Conservation (phyloP, 2,329 filamentous ascomycete genomes). For the Teratosphaeria epicoccoides region DNA sequence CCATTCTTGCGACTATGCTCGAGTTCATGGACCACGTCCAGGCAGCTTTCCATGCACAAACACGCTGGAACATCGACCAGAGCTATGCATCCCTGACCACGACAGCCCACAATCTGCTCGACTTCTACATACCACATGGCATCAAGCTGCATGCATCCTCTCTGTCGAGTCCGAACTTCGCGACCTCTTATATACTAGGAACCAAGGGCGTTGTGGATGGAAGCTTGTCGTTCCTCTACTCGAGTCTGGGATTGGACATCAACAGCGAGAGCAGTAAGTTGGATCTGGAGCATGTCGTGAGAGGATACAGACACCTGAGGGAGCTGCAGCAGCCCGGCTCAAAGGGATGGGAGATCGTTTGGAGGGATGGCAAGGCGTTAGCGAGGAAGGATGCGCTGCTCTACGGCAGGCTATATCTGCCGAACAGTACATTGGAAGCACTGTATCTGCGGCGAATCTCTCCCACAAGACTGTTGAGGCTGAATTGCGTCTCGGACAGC, state of each 20-base stretch:
- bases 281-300: slow-evolving; percentile 64
- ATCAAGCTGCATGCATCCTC: slow-evolving; percentile 81
- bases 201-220: slow-evolving; percentile 87
- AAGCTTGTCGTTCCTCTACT: slow-evolving; percentile 94
- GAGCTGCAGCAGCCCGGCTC: slow-evolving; percentile 42
- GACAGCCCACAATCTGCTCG: slow-evolving; percentile 73
- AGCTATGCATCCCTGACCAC: slow-evolving; percentile 80
- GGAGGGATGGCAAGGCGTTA: slow-evolving; percentile 42
- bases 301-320: slow-evolving; percentile 70
- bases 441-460: slow-evolving; percentile 70
- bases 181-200: slow-evolving; percentile 84
- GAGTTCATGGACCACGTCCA: slow-evolving; percentile 98
- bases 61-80: slow-evolving; percentile 84
- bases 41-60: slow-evolving; percentile 75
- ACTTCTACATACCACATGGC: slow-evolving; percentile 77
- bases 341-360: slow-evolving; percentile 41
- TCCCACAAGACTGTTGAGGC: slow-evolving; percentile 65
- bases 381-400: slow-evolving; percentile 50
- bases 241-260: slow-evolving; percentile 63
- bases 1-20: slow-evolving; percentile 54
- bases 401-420: slow-evolving; percentile 71
- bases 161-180: slow-evolving; percentile 83
- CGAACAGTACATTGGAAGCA: slow-evolving; percentile 75
- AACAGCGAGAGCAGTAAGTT: slow-evolving; percentile 62
- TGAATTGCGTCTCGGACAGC: slow-evolving; percentile 67